Percentiles rank a stretch among this genome's conserved stretches.
Evolutionary conservation across 768 basidiomycete species (phyloP).

Genomic region (Lactarius evosmus): DNA sequence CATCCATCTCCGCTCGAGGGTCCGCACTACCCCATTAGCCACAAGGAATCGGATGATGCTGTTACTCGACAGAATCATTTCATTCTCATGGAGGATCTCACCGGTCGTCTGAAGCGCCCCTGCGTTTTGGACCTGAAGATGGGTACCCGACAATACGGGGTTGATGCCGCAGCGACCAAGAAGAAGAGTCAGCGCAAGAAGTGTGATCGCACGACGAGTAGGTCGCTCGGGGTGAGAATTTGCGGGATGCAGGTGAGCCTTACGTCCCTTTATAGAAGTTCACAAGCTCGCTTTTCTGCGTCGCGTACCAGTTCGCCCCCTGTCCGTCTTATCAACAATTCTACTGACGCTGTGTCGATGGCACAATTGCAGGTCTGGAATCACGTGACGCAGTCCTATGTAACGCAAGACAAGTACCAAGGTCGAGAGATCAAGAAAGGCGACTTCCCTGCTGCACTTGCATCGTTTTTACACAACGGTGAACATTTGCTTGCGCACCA

Average conservation of each 20-base stretch:
- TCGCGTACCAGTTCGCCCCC: background rate
- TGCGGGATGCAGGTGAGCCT: constrained; percentile 96
- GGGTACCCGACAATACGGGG: constrained; percentile 99
- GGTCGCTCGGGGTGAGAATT: constrained; percentile 84
- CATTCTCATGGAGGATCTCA: constrained; percentile 98
- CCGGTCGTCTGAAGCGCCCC: constrained; percentile 83
- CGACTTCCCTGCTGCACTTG: constrained; percentile 79
- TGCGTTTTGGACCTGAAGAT: constrained; percentile 99
- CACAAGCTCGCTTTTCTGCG: constrained; percentile 9
- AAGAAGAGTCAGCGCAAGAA: constrained; percentile 99
- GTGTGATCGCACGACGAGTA: constrained; percentile 93
- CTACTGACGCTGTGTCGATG: constrained; percentile 16
- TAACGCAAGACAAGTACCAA: constrained; percentile 93
- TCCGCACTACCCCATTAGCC: constrained; percentile 29
- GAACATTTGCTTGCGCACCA: constrained; percentile 82
- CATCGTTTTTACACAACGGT: constrained; percentile 83
- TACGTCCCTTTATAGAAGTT: constrained; percentile 10
- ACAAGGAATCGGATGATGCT: constrained; percentile 42
- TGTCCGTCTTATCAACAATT: background rate
- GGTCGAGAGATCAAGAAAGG: constrained; percentile 86
- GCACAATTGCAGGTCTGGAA: constrained; percentile 78
- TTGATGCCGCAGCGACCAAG: constrained; percentile 87
- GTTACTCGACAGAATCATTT: constrained; percentile 93
- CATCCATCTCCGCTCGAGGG: constrained; percentile 25
- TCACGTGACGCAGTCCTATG: constrained; percentile 73